These are phyloP conservation scores for Nigrospora sphaerica DNA, from an alignment of 2,329 filamentous ascomycete genomes.

Conservation along the genomic window DNA sequence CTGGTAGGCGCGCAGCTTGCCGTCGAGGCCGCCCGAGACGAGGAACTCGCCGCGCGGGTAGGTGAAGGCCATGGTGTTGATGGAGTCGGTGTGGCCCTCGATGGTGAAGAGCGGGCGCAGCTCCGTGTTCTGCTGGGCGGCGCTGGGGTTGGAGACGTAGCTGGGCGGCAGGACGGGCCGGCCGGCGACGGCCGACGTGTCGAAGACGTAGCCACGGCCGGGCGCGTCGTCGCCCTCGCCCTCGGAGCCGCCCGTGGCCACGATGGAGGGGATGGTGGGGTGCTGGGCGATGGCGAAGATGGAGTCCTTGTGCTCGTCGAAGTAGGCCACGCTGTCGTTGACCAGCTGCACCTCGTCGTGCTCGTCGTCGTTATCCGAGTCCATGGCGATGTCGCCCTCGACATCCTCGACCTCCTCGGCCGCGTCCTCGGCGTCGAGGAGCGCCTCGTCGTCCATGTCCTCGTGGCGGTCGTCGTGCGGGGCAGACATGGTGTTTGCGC, in stretches of 20 bases:
- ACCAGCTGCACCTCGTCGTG: conserved; percentile 69
- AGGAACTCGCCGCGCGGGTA: conserved; percentile 76
- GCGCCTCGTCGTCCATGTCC: conserved; percentile 54
- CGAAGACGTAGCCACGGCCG: conserved; percentile 81
- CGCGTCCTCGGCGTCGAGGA: conserved; percentile 71
- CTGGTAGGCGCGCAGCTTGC: conserved; percentile 67
- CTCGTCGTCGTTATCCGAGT: conserved; percentile 60
- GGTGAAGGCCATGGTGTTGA: conserved; percentile 82
- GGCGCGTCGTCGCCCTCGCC: conserved; percentile 50
- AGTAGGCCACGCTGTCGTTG: conserved; percentile 91
- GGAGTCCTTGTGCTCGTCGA: conserved; percentile 82
- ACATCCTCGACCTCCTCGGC: conserved; percentile 58
- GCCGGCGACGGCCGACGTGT: conserved; percentile 56
- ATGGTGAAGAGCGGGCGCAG: conserved; percentile 65
- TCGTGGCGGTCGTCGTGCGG: conserved; percentile 30
- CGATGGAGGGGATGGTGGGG: conserved; percentile 66
- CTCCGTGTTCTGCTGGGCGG: conserved; percentile 42
- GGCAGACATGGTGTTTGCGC: conserved; percentile 20
- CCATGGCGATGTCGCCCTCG: conserved; percentile 73
- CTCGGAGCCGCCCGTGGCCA: conserved; percentile 78
- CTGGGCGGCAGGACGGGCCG: conserved; percentile 68
- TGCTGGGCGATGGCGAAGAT: conserved; percentile 96
- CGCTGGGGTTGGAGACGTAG: conserved; percentile 61
- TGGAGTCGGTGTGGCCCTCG: conserved; percentile 86
- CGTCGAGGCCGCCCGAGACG: conserved; percentile 83